These are phyloP conservation scores for Cutaneotrichosporon cutaneum DNA, from an alignment of 1,284 basidiomycete species.

Conservation along the genomic window DNA sequence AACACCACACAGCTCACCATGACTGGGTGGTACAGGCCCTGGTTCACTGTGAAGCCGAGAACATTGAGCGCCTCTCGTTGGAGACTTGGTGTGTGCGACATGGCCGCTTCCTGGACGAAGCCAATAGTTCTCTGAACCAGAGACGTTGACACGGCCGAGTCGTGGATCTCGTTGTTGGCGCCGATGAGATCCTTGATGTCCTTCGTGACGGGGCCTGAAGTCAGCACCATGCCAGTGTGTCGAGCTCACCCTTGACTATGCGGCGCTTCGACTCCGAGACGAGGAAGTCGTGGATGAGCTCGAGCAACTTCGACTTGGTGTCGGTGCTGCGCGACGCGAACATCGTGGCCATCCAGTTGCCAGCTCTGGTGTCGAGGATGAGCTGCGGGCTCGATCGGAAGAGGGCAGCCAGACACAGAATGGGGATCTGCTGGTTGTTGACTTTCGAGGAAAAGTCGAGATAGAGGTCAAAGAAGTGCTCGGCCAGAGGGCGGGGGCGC, in stretches of 20 bases:
- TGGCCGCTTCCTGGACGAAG: conserved; percentile 75
- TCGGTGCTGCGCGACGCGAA: conserved; percentile 71
- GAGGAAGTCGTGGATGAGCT: conserved; percentile 87
- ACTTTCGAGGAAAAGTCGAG: conserved; percentile 53
- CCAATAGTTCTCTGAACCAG: conserved; percentile 88
- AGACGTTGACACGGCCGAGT: conserved; percentile 90
- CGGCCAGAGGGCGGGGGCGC: conserved; percentile 60
- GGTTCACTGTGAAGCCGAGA: conserved; percentile 84
- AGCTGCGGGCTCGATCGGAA: conserved; percentile 88
- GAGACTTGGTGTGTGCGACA: conserved; percentile 67
- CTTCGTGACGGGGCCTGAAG: conserved; percentile 39
- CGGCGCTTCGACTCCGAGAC: conserved; percentile 64
- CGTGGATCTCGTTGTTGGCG: conserved; percentile 88
- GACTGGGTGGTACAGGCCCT: conserved; percentile 86
- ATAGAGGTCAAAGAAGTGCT: conserved; percentile 73
- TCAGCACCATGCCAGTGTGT: background rate
- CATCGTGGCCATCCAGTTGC: conserved; percentile 83
- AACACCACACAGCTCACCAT: conserved; percentile 53
- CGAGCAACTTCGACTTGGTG: conserved; percentile 69
- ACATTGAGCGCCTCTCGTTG: conserved; percentile 88
- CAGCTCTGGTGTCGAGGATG: conserved; percentile 74
- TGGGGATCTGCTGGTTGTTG: conserved; percentile 30
- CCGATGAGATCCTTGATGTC: conserved; percentile 92
- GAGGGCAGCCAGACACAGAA: conserved; percentile 80
- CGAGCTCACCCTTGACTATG: conserved; percentile 55